These are phyloP conservation scores for Candida pseudofarinosa DNA, from an alignment of 805 yeast genomes.

Conservation along the genomic window DNA sequence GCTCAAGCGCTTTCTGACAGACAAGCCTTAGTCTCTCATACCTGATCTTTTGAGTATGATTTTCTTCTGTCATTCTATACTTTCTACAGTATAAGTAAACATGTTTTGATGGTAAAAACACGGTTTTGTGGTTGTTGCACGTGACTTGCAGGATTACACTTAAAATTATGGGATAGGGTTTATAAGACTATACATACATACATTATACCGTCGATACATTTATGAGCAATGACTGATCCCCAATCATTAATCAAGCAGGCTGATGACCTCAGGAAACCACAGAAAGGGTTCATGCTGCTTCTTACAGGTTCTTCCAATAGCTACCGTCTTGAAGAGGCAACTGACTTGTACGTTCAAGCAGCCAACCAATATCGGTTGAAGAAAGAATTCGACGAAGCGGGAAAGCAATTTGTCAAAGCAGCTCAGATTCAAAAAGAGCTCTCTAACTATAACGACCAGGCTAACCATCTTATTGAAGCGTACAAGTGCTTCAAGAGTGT, in stretches of 20 bases:
- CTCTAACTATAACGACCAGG: conserved; percentile 83
- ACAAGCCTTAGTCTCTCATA: conserved; percentile 48
- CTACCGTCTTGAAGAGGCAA: conserved; percentile 81
- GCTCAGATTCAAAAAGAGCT: conserved; percentile 75
- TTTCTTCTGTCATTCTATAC: conserved; percentile 4
- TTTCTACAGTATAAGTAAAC: neutral
- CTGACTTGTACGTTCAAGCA: conserved; percentile 85
- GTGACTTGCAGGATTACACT: too few relatives aligned
- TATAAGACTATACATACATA: too few relatives aligned
- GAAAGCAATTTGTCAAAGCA: conserved; percentile 79
- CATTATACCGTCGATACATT: too few relatives aligned
- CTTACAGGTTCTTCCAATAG: conserved; percentile 61
- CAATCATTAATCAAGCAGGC: conserved; percentile 41
- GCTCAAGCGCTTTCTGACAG: conserved; percentile 50
- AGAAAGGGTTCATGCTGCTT: conserved; percentile 63
- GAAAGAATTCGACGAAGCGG: conserved; percentile 72
- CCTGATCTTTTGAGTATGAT: conserved; percentile 30
- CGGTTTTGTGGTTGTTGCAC: too few relatives aligned
- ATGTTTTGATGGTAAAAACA: conserved; percentile 1
- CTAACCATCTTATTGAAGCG: conserved; percentile 84
- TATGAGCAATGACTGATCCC: conserved; percentile 38
- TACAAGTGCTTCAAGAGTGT: conserved; percentile 78
- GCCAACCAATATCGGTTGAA: conserved; percentile 83
- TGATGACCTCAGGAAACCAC: conserved; percentile 47
- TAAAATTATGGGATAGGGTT: too few relatives aligned